Conservation (phyloP, 83 land plant genomes). For the Larix sibirica region DNA sequence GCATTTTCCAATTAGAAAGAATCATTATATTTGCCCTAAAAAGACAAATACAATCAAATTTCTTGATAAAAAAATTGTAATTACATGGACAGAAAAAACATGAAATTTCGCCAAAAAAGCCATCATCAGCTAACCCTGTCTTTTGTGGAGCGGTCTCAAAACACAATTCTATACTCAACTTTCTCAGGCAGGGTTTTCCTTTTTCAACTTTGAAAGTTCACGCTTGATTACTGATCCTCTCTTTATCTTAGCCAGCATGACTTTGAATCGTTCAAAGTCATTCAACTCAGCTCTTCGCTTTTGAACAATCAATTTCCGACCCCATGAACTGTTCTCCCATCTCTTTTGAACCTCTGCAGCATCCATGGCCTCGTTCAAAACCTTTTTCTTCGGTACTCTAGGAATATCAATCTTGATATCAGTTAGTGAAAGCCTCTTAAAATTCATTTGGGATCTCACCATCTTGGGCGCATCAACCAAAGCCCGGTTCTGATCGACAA, state of each 20-base stretch:
- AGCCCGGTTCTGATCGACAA: constrained; percentile 84
- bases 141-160: too few species aligned
- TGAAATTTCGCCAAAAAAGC: too few species aligned
- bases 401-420: constrained; percentile 77
- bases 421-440: constrained; percentile 82
- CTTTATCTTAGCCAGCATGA: constrained; percentile 87
- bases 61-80: too few species aligned
- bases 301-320: constrained; percentile 81
- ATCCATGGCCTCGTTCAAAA: constrained; percentile 64
- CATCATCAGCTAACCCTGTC: too few species aligned
- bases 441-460: constrained; percentile 78
- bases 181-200: background rate
- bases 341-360: constrained; percentile 81
- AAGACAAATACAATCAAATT: too few species aligned
- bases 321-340: constrained; percentile 94
- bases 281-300: constrained; percentile 71
- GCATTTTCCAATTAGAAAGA: too few species aligned
- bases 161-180: too few species aligned
- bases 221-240: constrained; percentile 55
- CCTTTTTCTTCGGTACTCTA: constrained; percentile 68
- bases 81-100: too few species aligned
- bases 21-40: too few species aligned
- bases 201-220: constrained; percentile 74
- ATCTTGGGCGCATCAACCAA: constrained; percentile 88
- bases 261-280: constrained; percentile 84